Conservation (phyloP, 2,329 filamentous ascomycete species). For the Metarhizium sp. region DNA sequence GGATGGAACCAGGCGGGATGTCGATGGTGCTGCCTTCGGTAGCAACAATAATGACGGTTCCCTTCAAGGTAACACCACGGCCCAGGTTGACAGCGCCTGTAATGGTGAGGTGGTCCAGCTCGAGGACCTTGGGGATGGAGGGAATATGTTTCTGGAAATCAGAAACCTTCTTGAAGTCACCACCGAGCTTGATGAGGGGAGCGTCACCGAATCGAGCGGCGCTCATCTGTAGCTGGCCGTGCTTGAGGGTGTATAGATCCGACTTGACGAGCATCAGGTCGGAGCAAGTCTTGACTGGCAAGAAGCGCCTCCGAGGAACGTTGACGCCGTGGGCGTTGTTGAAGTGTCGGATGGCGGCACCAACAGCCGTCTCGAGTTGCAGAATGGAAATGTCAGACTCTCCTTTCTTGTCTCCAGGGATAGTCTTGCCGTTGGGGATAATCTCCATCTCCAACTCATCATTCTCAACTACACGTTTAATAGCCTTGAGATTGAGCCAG, state of each 20-base stretch:
- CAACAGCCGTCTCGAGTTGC: constrained; percentile 97
- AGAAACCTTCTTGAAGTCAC: constrained; percentile 99
- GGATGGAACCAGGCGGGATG: constrained; percentile 88
- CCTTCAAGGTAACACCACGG: constrained; percentile 91
- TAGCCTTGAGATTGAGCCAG: constrained; percentile 95
- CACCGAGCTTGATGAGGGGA: constrained; percentile 95
- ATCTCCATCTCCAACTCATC: constrained; percentile 99
- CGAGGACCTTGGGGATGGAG: constrained; percentile 82
- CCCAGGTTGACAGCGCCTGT: constrained; percentile 96
- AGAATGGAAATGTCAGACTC: constrained; percentile 96
- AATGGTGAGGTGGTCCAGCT: constrained; percentile 92
- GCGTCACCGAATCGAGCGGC: constrained; percentile 92
- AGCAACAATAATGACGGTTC: constrained; percentile 97
- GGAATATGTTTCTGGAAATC: constrained; percentile 86
- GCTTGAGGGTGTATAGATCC: constrained; percentile 96
- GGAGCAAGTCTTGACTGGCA: constrained; percentile 99
- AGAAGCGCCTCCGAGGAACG: constrained; percentile 92
- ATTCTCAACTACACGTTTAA: constrained; percentile 98
- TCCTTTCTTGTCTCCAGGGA: constrained; percentile 98
- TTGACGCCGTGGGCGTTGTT: constrained; percentile 98
- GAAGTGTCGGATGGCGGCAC: constrained; percentile 98
- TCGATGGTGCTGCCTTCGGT: constrained; percentile 98
- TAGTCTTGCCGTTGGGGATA: constrained; percentile 98
- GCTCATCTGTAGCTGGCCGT: constrained; percentile 96
- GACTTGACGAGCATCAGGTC: constrained; percentile 99